A percentile compares a stretch with the other conserved stretches of the same genome.
Evolutionary conservation across 495 filamentous ascomycete genomes (phyloP).

Genomic region (Amorphotheca resinae): DNA sequence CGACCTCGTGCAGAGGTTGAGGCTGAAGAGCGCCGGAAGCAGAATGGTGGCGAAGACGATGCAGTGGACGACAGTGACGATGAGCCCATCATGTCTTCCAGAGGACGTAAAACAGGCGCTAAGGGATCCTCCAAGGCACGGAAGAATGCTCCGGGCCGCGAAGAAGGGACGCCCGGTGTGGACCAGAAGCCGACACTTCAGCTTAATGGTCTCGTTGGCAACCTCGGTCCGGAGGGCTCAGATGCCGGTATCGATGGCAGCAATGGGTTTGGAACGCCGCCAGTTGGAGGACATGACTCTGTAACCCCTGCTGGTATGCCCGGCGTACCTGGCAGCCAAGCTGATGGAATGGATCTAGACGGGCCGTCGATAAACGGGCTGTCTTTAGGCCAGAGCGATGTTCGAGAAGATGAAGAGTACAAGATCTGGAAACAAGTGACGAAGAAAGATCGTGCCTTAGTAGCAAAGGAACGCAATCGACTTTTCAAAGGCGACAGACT

Average conservation of each 20-base stretch:
- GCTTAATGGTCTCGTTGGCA: constrained; percentile 38
- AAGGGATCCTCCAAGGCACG: constrained; percentile 67
- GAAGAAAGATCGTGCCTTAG: constrained; percentile 84
- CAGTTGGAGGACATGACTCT: constrained; percentile 44
- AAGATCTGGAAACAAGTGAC: constrained; percentile 98
- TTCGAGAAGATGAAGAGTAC: constrained; percentile 71
- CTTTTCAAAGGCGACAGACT: constrained; percentile 76
- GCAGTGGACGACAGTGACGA: constrained; percentile 87
- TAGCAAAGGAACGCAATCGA: constrained; percentile 66
- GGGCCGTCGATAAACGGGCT: constrained; percentile 52
- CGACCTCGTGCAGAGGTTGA: constrained; percentile 88
- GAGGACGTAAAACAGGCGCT: constrained; percentile 76
- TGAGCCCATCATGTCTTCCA: constrained; percentile 94
- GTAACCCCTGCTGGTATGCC: constrained; percentile 66
- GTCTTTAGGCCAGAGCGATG: constrained; percentile 39
- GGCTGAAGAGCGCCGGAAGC: constrained; percentile 80
- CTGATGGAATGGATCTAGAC: constrained; percentile 74
- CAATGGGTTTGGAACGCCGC: constrained; percentile 77
- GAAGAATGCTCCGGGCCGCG: constrained; percentile 61
- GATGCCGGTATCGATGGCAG: constrained; percentile 46
- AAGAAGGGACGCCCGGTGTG: constrained; percentile 64
- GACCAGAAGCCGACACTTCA: constrained; percentile 47
- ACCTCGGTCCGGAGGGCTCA: constrained; percentile 35
- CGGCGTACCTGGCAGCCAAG: constrained; percentile 55
- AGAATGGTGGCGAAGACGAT: constrained; percentile 66